Evolutionary conservation across 73 alveolate genomes (phyloP).

Genomic region (Tetrahymena elliotti): DNA sequence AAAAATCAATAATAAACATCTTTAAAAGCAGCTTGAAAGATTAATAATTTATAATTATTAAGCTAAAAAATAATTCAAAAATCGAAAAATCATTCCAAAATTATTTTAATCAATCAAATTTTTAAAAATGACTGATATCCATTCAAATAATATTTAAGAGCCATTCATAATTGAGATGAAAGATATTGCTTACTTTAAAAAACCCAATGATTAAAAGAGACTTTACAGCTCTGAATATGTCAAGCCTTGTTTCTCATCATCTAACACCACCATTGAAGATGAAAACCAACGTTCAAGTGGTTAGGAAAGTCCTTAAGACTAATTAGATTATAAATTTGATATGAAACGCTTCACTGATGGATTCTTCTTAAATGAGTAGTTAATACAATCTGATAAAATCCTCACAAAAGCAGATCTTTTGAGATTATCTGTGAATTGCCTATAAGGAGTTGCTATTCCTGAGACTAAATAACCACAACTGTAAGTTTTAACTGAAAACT

Average conservation of each 20-base stretch:
- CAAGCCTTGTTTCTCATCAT: neutral
- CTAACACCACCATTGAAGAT: neutral
- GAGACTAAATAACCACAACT: neutral
- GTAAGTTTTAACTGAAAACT: neutral
- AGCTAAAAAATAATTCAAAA: too few relatives aligned
- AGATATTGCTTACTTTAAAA: neutral
- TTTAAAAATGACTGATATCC: neutral
- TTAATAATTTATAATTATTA: too few relatives aligned
- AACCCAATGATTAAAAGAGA: neutral
- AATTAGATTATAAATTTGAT: neutral
- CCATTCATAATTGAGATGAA: neutral
- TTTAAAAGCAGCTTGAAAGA: neutral
- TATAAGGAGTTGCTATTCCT: neutral
- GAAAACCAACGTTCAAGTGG: neutral
- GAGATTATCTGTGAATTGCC: neutral
- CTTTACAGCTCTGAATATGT: neutral
- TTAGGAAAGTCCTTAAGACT: neutral
- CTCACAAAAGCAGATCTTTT: neutral
- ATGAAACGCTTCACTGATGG: neutral
- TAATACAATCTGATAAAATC: neutral
- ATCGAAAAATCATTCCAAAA: too few relatives aligned
- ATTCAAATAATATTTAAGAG: neutral
- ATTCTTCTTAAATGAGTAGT: neutral
- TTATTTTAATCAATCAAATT: too few relatives aligned
- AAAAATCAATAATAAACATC: too few relatives aligned